These are phyloP conservation scores for Meyerozyma smithsonii DNA, from an alignment of 1,139 yeast genomes.

Conservation along the genomic window DNA sequence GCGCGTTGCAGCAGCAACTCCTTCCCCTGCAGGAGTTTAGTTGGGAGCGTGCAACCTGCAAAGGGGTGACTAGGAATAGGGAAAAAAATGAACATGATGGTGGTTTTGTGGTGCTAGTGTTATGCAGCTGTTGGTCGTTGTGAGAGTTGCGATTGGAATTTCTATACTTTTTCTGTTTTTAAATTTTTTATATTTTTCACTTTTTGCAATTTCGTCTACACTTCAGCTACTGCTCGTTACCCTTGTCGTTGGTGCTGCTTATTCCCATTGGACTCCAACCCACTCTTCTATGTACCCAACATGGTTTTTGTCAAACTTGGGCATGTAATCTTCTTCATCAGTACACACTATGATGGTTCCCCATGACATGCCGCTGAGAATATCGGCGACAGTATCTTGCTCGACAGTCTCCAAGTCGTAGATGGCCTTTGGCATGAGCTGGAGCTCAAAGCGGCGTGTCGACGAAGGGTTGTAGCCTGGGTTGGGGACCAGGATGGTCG, in stretches of 20 bases:
- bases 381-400: conserved; percentile 33
- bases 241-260: background rate
- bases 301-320: conserved; percentile 52
- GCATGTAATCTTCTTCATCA: conserved; percentile 65
- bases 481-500: conserved; percentile 35
- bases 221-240: too few species aligned
- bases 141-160: too few species aligned
- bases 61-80: too few species aligned
- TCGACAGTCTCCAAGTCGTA: conserved; percentile 60
- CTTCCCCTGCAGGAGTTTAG: background rate
- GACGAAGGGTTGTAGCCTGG: conserved; percentile 63
- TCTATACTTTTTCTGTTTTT: too few species aligned
- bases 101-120: too few species aligned
- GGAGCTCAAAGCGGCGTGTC: conserved; percentile 70
- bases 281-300: conserved; percentile 88
- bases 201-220: too few species aligned
- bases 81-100: too few species aligned
- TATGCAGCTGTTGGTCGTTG: too few species aligned
- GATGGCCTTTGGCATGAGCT: conserved; percentile 90
- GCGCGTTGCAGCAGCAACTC: conserved; percentile 1
- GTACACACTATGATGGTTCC: conserved; percentile 88
- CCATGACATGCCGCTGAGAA: conserved; percentile 90
- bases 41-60: too few species aligned
- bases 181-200: background rate
- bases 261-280: conserved; percentile 97